phyloP scores from a whole-genome alignment of 2,329 filamentous ascomycete genomes.

The Xylaria sp. region DNA sequence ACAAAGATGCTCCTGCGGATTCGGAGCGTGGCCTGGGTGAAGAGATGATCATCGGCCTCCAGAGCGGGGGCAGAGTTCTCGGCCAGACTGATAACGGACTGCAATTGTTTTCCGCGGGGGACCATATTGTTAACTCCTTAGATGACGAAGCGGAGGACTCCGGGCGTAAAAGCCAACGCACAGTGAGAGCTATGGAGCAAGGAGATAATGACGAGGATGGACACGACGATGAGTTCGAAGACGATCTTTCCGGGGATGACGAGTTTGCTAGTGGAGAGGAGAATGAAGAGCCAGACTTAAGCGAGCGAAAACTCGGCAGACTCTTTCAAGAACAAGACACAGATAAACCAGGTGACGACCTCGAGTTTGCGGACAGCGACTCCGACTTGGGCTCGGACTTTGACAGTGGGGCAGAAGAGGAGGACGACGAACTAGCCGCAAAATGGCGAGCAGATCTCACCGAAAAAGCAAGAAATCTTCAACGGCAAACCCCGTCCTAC shows the following conservation, averaged over 20 bases:
- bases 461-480: constrained; percentile 71
- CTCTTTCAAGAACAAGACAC: constrained; percentile 60
- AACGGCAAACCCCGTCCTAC: constrained; percentile 75
- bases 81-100: constrained; percentile 84
- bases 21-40: constrained; percentile 89
- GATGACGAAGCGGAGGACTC: constrained; percentile 67
- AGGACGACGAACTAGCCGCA: constrained; percentile 72
- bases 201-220: constrained; percentile 56
- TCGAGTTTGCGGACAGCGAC: constrained; percentile 95
- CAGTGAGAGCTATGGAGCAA: constrained; percentile 62
- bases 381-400: constrained; percentile 86
- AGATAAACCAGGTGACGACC: constrained; percentile 62
- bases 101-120: constrained; percentile 81
- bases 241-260: constrained; percentile 61
- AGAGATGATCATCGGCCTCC: constrained; percentile 89
- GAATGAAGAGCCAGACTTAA: constrained; percentile 61
- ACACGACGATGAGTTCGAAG: constrained; percentile 56
- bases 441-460: constrained; percentile 90
- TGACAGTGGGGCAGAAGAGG: constrained; percentile 16
- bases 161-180: constrained; percentile 64
- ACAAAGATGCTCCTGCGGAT: constrained; percentile 64
- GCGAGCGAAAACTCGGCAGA: constrained; percentile 64
- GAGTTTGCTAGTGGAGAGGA: constrained; percentile 59
- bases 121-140: constrained; percentile 65
- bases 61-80: constrained; percentile 79